These are phyloP conservation scores for Athelia psychrophila DNA, from an alignment of 1,284 basidiomycete species.

Conservation along the genomic window DNA sequence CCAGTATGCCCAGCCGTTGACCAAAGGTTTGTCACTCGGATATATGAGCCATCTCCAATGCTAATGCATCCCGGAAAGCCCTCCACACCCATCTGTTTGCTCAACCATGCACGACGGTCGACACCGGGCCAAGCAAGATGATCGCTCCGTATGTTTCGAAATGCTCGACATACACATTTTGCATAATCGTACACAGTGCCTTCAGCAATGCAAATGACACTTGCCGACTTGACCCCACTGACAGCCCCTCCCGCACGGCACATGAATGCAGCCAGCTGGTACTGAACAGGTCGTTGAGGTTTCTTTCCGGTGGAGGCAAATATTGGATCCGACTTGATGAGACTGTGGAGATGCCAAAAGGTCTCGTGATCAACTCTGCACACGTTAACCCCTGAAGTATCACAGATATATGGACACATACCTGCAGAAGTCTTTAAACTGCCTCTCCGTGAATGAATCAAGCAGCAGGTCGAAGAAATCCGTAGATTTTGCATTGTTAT, in stretches of 20 bases:
- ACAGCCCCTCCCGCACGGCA: slow-evolving; percentile 6
- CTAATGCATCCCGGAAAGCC: slow-evolving; percentile 16
- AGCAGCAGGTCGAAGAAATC: slow-evolving; percentile 14
- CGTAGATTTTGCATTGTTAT: slow-evolving; percentile 7
- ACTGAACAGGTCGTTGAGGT: slow-evolving; percentile 9
- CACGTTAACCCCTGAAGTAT: not conserved
- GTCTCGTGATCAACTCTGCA: not conserved
- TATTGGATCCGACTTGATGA: slow-evolving; percentile 10
- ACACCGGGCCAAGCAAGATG: slow-evolving; percentile 13
- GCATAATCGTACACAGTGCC: slow-evolving; percentile 10
- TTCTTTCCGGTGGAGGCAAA: slow-evolving; percentile 5
- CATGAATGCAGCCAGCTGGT: slow-evolving; percentile 9
- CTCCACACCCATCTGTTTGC: slow-evolving; percentile 7
- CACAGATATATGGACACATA: slow-evolving; percentile 1
- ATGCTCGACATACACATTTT: slow-evolving; percentile 10
- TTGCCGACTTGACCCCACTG: slow-evolving; percentile 4
- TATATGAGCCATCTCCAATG: slow-evolving; percentile 10
- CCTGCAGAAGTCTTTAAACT: slow-evolving; percentile 13
- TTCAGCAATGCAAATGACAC: slow-evolving; percentile 8
- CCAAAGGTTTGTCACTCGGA: slow-evolving; percentile 11
- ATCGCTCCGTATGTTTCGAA: slow-evolving; percentile 3
- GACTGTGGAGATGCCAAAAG: slow-evolving; percentile 6
- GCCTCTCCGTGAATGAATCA: slow-evolving; percentile 3
- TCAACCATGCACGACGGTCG: slow-evolving; percentile 4
- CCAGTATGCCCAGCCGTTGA: slow-evolving; percentile 13